These are phyloP conservation scores for Cylindrodendrum hubeiense DNA, from an alignment of 2,329 filamentous ascomycete species.

Conservation along the genomic window DNA sequence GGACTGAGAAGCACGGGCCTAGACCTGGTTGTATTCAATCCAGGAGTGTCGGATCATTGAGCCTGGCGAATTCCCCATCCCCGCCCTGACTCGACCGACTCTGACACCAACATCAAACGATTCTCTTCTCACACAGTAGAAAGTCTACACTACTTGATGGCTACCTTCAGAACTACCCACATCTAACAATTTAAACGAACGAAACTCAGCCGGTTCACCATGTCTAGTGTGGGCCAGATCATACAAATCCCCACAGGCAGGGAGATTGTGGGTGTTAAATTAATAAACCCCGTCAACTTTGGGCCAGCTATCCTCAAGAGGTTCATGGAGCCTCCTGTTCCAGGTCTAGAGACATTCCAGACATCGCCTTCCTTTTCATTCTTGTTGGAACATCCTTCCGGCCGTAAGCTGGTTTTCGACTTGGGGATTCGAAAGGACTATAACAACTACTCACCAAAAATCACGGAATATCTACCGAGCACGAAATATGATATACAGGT, in stretches of 20 bases:
- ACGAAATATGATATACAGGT: slow-evolving; percentile 44
- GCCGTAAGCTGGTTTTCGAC: slow-evolving; percentile 46
- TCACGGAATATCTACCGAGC: slow-evolving; percentile 42
- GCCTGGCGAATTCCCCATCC: not conserved
- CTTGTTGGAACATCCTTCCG: slow-evolving; percentile 45
- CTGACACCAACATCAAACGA: not conserved
- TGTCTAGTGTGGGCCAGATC: not conserved
- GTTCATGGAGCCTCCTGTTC: slow-evolving; percentile 54
- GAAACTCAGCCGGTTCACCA: not conserved
- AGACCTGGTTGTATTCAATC: not conserved
- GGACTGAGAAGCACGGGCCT: not conserved
- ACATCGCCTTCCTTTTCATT: slow-evolving; percentile 47
- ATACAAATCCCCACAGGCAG: slow-evolving; percentile 25
- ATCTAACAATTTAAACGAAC: not conserved
- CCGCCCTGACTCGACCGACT: not conserved
- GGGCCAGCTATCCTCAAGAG: slow-evolving; percentile 53
- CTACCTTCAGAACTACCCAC: not conserved
- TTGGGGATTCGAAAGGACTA: slow-evolving; percentile 48
- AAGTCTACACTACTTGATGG: not conserved
- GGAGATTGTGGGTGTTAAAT: slow-evolving; percentile 39
- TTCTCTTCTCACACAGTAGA: not conserved
- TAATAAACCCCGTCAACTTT: slow-evolving; percentile 56
- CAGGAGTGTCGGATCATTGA: too few relatives aligned
- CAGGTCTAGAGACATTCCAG: slow-evolving; percentile 49
- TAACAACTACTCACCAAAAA: slow-evolving; percentile 41